Evolutionary conservation across 1,284 basidiomycete species (phyloP), one percentile per base, ranked within the genome.

Genomic region (Mycena citricolor): DNA sequence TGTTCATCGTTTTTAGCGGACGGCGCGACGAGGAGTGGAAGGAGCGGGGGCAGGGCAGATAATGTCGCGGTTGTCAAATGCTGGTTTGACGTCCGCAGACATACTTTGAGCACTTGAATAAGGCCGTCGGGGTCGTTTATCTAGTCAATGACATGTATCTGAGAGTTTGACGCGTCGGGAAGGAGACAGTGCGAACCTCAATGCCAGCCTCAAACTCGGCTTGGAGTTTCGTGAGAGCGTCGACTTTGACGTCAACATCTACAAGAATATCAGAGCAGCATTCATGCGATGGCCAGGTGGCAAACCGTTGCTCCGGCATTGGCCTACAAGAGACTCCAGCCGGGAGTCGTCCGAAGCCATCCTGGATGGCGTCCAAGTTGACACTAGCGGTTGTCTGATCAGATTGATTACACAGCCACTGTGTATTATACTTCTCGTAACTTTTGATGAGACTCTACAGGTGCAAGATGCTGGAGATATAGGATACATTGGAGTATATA

Each of bases 171-270:
- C 21, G 30, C 10, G 21, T 42, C 29, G 43, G 35, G 41, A 52
- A 40, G 48, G 42, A 39, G 44, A 48, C 45, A 26, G 33, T 30
- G 57, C 67, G 50, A 61, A 86, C 87, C 73, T 89, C 81, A 44
- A 71, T 60, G 32, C 78, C 82, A 30, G 73, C 66, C 62, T 88
- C 83, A 56, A 89, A 84, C 63, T 81, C 77, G 34, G 70, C 70
- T 63, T 89, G 83, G 26, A 90, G 70, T 65, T 86, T 89, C 47
- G 77, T 72, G 49, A 90, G 71, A 34, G 84, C 87, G 61, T 90
- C 86, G 32, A 89, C 74, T 67, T 83, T 88, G 51, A 77, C 73
- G 66, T 90, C 87, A 46, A 86, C 78, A 64, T 90, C 87, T 88
- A 54, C 13, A 44, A 35, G 25, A 37, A 36, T 23, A 34, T 35